Evolutionary conservation across 2,329 filamentous ascomycete genomes (phyloP), one percentile per base, ranked within the genome.

Genomic region (Fusarium marasasianum): DNA sequence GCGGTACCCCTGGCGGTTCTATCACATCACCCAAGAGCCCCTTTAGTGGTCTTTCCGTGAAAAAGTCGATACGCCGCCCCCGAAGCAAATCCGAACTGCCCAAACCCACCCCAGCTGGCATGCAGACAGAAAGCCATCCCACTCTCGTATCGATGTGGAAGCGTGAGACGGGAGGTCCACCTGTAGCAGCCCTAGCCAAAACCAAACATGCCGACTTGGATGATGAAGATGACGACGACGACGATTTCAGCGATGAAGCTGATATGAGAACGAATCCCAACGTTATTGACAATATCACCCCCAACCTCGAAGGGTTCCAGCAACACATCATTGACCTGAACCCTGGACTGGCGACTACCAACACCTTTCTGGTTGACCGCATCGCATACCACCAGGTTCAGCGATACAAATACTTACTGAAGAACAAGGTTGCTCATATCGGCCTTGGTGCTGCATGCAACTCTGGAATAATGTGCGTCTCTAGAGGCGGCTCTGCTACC

Each of bases 321-420:
- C 87, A 90, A 31, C 93, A 97, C 78, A 89, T 96, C 24, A 83
- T 91, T 51, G 87, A 89, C 67, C 83, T 97, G 48, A 97, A 97
- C 78, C 94, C 94, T n/a, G 84, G 87, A 17, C 85, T 97, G 65
- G 85, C 73, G 14, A 86, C 87, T 14, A 87, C 78, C 8, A 87
- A 88, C 76, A 83, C 78, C 38, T 91, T 91, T 81, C 86, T 98
- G 72, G 89, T 96, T 20, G 93, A 96, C 37, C 91, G 95, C 51
- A 93, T 98, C 75, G 93, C 93, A 1, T 89, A 94, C 73, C 94
- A 97, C 78, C 94, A 98, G 80, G 85, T 92, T 53, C 86, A 91
- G 67, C 90, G 95, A 63, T 97, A 95, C 82, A 96, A 95, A 81
- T 89, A 90, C 35, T 85, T 98, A 22, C 85, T 96, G 37, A 91